Evolutionary conservation across 2,329 filamentous ascomycete species (phyloP), one percentile per base, ranked within the genome.

Genomic region (Aspergillus fijiensis): DNA sequence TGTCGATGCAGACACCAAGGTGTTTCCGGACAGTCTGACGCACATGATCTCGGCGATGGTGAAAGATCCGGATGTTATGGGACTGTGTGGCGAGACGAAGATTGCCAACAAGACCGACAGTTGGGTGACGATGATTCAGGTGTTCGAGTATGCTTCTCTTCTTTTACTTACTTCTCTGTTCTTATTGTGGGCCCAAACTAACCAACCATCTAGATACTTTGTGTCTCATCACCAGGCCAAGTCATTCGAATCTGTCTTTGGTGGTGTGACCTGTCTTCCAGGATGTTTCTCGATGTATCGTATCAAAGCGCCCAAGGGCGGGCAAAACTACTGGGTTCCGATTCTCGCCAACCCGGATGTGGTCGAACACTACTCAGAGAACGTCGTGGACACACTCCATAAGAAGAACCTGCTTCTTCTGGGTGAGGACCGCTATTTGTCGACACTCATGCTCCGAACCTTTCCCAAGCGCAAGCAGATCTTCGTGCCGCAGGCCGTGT

Each of bases 201-300:
- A 64, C 63, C 65, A 63, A 57, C 49, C 48, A 12, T 19, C 5
- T 55, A 81, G 78, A 67, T 97, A 98, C 81, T 99, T 98, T 82
- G 95, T 99, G 79, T 98, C 95, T 2, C 95, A 99, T 77, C 96
- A 99, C 76, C 85, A 96, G 70, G 87, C 93, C 71, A 99, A 99
- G 79, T 92, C 94, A 4, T 99, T 99, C 79, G 95, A 99, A 77
- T 97, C 93, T 1, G 90, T 97, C 66, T 99, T 99, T 77, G 95
- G 95, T 79, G 95, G 95, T 89, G 95, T 99, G 62, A 99, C 95
- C 65, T 99, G 95, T 84, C 83, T 99, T 68, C 95, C 95, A 16
- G 95, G 95, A 65, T 99, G 95, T 83, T 99, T 99, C 87, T 97
- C 92, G 84, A 99, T 99, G 96, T 99, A 99, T 82, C 91, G 95